These are phyloP conservation scores for Backusella psychrophila DNA, from an alignment of 192 early-diverging fungal genomes.

Conservation along the genomic window DNA sequence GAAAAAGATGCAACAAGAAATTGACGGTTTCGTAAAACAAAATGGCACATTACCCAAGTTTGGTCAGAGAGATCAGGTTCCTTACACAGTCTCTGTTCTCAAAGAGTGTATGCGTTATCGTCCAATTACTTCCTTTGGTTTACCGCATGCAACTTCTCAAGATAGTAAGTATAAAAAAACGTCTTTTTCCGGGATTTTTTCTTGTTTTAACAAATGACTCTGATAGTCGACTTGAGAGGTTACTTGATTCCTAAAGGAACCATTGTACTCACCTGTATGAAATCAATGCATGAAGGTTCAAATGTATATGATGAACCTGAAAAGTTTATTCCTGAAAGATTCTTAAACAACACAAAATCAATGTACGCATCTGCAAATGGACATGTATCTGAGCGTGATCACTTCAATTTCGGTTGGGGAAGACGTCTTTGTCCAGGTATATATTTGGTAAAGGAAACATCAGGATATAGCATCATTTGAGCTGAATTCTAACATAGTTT, in stretches of 20 bases:
- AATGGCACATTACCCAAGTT: background rate
- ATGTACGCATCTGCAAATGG: conserved; percentile 3
- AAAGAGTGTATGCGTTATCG: conserved; percentile 7
- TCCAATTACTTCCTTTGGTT: conserved; percentile 4
- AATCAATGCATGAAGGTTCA: background rate
- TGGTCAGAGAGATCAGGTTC: background rate
- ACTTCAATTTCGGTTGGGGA: conserved; percentile 4
- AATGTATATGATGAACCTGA: background rate
- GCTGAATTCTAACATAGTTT: background rate
- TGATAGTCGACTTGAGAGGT: background rate
- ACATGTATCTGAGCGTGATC: background rate
- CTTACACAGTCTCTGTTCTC: background rate
- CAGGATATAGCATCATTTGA: background rate
- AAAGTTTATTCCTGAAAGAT: conserved; percentile 6
- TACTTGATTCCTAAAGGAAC: conserved; percentile 1
- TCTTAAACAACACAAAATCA: background rate
- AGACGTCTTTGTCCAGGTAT: conserved; percentile 14
- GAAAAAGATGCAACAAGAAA: background rate
- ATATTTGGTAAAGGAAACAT: background rate
- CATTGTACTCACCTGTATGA: background rate
- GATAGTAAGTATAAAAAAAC: conserved; percentile 3
- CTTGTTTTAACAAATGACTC: background rate
- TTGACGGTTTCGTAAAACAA: background rate
- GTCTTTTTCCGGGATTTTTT: background rate
- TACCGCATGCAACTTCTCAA: background rate